Evolutionary conservation across 2,329 filamentous ascomycete species (phyloP).

Genomic region (Trichoderma koningii): DNA sequence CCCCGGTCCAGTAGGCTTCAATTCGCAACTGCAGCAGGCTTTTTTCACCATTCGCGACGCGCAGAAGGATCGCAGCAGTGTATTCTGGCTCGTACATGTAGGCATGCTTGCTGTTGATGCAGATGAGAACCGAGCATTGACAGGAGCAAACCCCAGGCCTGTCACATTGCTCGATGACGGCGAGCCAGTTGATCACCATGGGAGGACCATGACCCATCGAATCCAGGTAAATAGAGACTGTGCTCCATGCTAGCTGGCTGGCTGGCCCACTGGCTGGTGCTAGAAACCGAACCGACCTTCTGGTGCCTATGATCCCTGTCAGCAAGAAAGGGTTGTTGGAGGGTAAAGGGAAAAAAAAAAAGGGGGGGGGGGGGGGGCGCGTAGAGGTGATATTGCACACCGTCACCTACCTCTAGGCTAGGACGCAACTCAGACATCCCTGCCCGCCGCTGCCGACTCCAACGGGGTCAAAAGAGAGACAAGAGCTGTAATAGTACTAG

Average conservation of each 20-base stretch:
- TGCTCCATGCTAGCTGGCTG: slow-evolving; percentile 4
- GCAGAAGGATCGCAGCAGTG: slow-evolving; percentile 12
- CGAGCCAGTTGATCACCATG: not conserved
- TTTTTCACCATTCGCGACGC: slow-evolving; percentile 7
- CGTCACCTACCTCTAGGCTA: slow-evolving; percentile 12
- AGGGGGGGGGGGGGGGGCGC: not conserved
- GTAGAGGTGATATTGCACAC: slow-evolving; percentile 15
- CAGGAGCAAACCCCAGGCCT: not conserved
- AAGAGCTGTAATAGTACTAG: slow-evolving; percentile 20
- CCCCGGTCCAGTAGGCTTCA: slow-evolving; percentile 16
- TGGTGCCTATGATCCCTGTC: slow-evolving; percentile 25
- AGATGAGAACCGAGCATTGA: slow-evolving; percentile 1
- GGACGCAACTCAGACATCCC: slow-evolving; percentile 24
- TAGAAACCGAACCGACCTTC: slow-evolving; percentile 19
- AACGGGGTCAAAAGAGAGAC: slow-evolving; percentile 22
- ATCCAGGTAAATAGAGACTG: not conserved
- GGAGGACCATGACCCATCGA: not conserved
- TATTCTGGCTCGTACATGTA: not conserved
- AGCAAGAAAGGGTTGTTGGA: slow-evolving; percentile 9
- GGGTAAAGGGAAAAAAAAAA: slow-evolving; percentile 4
- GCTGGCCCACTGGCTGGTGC: slow-evolving; percentile 2
- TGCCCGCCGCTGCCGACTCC: slow-evolving; percentile 20
- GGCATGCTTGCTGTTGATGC: slow-evolving; percentile 3
- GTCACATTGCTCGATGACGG: not conserved
- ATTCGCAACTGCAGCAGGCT: not conserved